Base-by-base conservation (phyloP, 1,284 basidiomycete genomes). In the Sparassis latifolia region DNA sequence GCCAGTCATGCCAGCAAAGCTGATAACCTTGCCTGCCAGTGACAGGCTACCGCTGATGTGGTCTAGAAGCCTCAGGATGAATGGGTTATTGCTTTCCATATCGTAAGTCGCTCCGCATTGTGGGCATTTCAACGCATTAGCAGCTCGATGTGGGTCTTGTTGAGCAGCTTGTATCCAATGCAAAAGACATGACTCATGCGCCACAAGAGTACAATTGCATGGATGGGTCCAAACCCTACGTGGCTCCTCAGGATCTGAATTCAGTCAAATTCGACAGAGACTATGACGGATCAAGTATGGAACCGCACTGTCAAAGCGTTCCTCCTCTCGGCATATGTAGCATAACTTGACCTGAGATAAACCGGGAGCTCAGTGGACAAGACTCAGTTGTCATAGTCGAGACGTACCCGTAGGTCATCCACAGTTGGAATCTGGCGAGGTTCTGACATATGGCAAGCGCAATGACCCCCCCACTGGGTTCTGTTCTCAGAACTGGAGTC, bases 321-420 rank as follows among this genome's bases (percentile, higher is more conserved):
- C 86, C 60, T 89, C 86, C 58, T 89, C 86, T 29, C 83, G 69
- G 60, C 86, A 89, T 51, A 89, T 88, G 63, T 84, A 89, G 56
- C 86, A 89, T 28, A 84, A 70, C 62, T 86, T 88, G 58, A 86
- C 78, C 80, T 86, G 49, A 1, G 20, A 20, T 5, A n/a, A 40
- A 44, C n/a, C 30, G 47, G 32, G 35, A 48, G n/a, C 48, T 27
- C 33, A 42, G 9, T 33, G n/a, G 27, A 28, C 5, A 29, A 33
- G 9, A 10, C 3, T 9, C 7, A 33, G 30, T 10, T 2, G 12
- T 6, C 28, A 3, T 31, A 38, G 3, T 40, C 20, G 28, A 31
- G 32, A 35, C 57, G 40, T 57, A 78, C 76, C 45, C 75, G 66
- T 10, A 80, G 66, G 54, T 80, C 78, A 49, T 69, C 52, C 7